Conservation (phyloP, 2,329 filamentous ascomycete genomes). For the Biscogniauxia sp. region DNA sequence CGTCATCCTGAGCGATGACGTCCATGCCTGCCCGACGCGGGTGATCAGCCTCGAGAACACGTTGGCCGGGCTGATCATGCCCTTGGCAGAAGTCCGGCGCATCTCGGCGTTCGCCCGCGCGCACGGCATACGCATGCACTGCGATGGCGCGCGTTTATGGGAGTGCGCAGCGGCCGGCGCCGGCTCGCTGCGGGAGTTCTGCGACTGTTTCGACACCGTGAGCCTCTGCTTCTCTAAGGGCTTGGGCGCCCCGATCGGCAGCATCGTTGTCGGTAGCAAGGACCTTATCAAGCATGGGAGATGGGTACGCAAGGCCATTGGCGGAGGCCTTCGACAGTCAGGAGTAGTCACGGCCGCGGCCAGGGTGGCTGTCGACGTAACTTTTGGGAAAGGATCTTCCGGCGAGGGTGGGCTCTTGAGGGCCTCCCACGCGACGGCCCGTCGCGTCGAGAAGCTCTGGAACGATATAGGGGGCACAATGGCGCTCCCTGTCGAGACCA, state of each 20-base stretch:
- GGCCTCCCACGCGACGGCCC: constrained; percentile 57
- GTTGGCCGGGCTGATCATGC: constrained; percentile 35
- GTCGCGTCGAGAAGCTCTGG: constrained; percentile 62
- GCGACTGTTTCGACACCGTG: constrained; percentile 46
- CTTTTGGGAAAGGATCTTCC: constrained; percentile 58
- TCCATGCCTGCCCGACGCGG: constrained; percentile 41
- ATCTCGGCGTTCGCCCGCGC: constrained; percentile 34
- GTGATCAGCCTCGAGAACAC: constrained; percentile 44
- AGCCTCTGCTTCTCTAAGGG: constrained; percentile 52
- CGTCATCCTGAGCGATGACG: constrained; percentile 39
- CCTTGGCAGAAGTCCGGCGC: constrained; percentile 32
- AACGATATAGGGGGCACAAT: constrained; percentile 58
- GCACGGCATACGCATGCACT: constrained; percentile 44
- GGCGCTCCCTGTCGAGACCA: constrained; percentile 62
- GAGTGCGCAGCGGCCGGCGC: constrained; percentile 46
- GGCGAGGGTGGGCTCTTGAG: constrained; percentile 40
- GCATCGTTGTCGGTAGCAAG: constrained; percentile 43
- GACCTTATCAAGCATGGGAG: constrained; percentile 63
- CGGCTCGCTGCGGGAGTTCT: constrained; percentile 41
- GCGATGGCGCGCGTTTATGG: constrained; percentile 53
- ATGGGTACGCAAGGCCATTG: constrained; percentile 79
- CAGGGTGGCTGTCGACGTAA: constrained; percentile 74
- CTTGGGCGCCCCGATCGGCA: constrained; percentile 51
- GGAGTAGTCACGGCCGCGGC: constrained; percentile 76
- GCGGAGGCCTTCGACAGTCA: constrained; percentile 73